Evolutionary conservation across 1,284 basidiomycete species (phyloP).

Genomic region (Heliocybe sulcata): DNA sequence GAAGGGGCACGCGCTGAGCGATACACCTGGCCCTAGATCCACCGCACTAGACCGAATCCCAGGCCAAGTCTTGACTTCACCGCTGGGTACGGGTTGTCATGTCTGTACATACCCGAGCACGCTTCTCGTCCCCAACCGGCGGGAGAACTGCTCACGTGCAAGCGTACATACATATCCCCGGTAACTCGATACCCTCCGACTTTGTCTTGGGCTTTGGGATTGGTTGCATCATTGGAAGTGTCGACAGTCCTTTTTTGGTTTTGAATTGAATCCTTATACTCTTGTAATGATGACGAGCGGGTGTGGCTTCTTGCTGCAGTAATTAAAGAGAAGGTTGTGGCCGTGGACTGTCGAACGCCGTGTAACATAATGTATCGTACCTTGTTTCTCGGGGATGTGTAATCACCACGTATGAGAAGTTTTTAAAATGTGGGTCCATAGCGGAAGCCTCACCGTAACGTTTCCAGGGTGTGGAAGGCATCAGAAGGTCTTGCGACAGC

Average conservation of each 20-base stretch:
- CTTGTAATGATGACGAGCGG: neutral
- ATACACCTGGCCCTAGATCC: too few species aligned
- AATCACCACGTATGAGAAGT: neutral
- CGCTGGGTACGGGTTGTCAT: neutral
- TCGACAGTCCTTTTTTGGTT: neutral
- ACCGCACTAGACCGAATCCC: neutral
- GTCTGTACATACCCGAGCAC: neutral
- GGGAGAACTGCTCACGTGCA: neutral
- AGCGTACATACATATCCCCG: neutral
- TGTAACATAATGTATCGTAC: too few species aligned
- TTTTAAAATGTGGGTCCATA: neutral
- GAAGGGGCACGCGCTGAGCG: neutral
- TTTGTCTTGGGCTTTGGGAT: neutral
- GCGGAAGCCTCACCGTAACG: neutral
- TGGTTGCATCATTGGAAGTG: neutral
- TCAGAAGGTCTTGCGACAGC: too few species aligned
- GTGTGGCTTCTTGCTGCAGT: neutral
- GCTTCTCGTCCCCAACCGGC: neutral
- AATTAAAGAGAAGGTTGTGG: too few species aligned
- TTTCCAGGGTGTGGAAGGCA: neutral
- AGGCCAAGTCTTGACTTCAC: neutral
- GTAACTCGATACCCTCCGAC: neutral
- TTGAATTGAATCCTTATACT: neutral
- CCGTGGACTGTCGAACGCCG: too few species aligned
- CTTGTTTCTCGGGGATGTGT: too few species aligned